phyloP scores from a whole-genome alignment of 305 asterid species.

The Fraxinus dipetala region DNA sequence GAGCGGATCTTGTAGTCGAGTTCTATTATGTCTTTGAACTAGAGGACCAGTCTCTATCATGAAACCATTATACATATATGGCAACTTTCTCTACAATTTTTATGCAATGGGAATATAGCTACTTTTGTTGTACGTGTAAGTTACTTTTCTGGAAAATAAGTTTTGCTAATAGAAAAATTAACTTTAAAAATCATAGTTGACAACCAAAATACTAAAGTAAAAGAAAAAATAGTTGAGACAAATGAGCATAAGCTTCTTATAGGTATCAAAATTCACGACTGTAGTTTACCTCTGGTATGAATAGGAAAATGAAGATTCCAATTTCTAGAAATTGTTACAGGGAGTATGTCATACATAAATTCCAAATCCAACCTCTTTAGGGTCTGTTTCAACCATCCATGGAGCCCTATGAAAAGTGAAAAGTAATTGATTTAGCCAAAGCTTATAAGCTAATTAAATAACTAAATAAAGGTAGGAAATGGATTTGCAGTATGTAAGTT shows the following conservation, averaged over 20 bases:
- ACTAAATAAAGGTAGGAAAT: not conserved
- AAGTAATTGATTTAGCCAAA: not conserved
- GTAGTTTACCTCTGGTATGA: not conserved
- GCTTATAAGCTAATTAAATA: not conserved
- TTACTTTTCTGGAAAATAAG: not conserved
- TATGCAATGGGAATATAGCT: not conserved
- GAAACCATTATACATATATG: not conserved
- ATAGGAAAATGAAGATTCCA: not conserved
- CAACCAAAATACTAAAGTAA: not conserved
- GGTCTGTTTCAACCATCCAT: slow-evolving; percentile 93
- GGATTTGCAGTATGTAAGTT: not conserved
- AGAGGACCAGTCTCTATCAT: not conserved
- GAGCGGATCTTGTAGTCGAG: not conserved
- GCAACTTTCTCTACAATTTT: not conserved
- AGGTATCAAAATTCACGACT: not conserved
- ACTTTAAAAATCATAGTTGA: not conserved
- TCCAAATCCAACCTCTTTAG: slow-evolving; percentile 91
- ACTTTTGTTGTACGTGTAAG: not conserved
- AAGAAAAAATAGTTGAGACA: not conserved
- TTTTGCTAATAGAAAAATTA: not conserved
- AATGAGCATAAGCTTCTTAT: not conserved
- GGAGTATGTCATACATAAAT: slow-evolving; percentile 47
- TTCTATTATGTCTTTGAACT: not conserved
- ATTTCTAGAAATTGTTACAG: not conserved
- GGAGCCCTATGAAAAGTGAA: slow-evolving; percentile 62